Evolutionary conservation across 148 eudicot genomes (phyloP).

Genomic region (Heliosperma pusillum): DNA sequence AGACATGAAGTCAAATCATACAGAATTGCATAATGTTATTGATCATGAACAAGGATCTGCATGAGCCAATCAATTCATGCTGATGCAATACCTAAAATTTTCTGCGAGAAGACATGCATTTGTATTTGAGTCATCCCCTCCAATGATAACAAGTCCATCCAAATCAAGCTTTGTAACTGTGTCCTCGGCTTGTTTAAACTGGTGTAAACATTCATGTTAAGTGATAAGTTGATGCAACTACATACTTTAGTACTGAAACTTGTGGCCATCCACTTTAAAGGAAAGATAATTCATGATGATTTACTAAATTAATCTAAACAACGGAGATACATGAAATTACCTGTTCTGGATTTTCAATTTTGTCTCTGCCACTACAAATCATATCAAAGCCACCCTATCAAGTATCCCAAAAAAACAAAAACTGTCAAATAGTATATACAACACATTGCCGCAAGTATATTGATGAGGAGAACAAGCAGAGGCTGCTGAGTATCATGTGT

Average conservation of each 20-base stretch:
- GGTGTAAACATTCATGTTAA: conserved; percentile 9
- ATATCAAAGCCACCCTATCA: conserved; percentile 96
- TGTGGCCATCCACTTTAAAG: not conserved
- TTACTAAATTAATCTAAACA: not conserved
- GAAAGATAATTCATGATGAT: not conserved
- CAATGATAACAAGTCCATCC: conserved; percentile 96
- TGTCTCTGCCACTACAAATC: conserved; percentile 97
- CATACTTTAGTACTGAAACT: not conserved
- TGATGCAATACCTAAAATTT: conserved; percentile 57
- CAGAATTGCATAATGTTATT: not conserved
- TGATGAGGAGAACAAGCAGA: not conserved
- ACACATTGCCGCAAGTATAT: not conserved
- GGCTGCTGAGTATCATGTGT: not conserved
- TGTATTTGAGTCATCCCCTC: conserved; percentile 97
- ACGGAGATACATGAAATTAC: conserved; percentile 17
- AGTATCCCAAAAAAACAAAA: conserved; percentile 8
- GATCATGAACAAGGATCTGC: not conserved
- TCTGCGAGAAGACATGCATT: conserved; percentile 99
- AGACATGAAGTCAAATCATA: not conserved
- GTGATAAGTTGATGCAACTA: not conserved
- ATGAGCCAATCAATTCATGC: not conserved
- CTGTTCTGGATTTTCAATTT: conserved; percentile 99
- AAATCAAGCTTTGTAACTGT: conserved; percentile 83
- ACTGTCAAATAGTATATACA: not conserved
- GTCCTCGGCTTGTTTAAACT: conserved; percentile 97